phyloP scores from a whole-genome alignment of 345 rosid genomes.

The Xanthoceras sorbifolium region DNA sequence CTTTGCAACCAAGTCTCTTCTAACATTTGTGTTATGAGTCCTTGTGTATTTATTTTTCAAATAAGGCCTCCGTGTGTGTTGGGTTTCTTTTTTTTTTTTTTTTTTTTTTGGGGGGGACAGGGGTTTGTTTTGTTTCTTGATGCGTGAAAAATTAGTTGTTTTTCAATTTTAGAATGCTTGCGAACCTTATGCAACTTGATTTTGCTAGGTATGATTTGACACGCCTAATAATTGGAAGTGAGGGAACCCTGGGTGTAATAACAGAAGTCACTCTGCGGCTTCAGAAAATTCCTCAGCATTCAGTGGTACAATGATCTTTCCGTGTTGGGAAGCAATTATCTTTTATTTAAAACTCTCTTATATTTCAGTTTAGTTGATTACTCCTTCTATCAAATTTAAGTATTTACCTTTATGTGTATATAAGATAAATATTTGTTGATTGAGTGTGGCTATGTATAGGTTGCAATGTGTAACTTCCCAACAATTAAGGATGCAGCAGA shows the following conservation, averaged over 20 bases:
- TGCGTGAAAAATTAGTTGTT: too few relatives aligned
- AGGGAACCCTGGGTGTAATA: constrained; percentile 88
- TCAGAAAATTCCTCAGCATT: constrained; percentile 87
- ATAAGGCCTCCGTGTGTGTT: background rate
- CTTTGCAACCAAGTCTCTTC: background rate
- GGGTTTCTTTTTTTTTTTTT: too few relatives aligned
- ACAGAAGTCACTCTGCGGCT: constrained; percentile 88
- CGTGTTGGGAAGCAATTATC: constrained; percentile 6
- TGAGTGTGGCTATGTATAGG: constrained; percentile 45
- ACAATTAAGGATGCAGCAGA: constrained; percentile 95
- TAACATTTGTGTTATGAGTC: background rate
- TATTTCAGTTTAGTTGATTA: background rate
- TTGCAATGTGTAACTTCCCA: constrained; percentile 92
- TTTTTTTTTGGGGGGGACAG: too few relatives aligned
- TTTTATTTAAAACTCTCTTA: background rate
- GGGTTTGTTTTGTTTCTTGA: too few relatives aligned
- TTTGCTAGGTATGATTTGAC: constrained; percentile 80
- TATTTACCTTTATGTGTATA: background rate
- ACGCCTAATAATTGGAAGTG: constrained; percentile 88
- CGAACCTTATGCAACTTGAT: background rate
- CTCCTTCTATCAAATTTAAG: background rate
- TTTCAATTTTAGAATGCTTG: too few relatives aligned
- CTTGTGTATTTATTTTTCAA: background rate
- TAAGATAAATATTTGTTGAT: background rate
- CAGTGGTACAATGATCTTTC: constrained; percentile 62